Percentiles rank a stretch among this genome's conserved stretches.
Evolutionary conservation across 352 stramenopile genomes (phyloP).

Genomic region (Bremia lactucae): DNA sequence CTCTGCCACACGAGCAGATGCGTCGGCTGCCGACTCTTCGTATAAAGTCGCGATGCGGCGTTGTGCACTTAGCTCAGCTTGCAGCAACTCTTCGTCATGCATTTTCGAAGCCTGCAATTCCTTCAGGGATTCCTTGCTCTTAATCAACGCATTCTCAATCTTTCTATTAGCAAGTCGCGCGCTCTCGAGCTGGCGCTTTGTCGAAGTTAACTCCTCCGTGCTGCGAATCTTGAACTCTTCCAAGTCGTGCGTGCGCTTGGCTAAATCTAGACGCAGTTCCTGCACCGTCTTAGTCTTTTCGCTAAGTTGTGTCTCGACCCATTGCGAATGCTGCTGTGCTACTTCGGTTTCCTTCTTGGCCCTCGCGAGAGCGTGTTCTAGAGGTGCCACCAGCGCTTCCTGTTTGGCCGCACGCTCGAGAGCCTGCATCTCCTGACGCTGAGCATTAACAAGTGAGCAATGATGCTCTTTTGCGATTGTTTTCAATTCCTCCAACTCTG

Average conservation of each 20-base stretch:
- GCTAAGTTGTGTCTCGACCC: constrained; percentile 48
- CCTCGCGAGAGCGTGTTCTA: constrained; percentile 35
- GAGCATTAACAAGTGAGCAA: constrained; percentile 36
- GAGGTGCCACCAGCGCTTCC: constrained; percentile 47
- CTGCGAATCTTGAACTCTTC: constrained; percentile 45
- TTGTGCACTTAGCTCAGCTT: constrained; percentile 59
- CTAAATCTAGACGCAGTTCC: constrained; percentile 42
- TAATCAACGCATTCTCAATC: constrained; percentile 46
- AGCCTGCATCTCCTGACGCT: constrained; percentile 56
- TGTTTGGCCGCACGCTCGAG: constrained; percentile 44
- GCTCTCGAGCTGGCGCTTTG: constrained; percentile 47
- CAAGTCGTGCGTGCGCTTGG: constrained; percentile 40
- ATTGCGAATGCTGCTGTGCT: constrained; percentile 48
- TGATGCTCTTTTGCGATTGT: constrained; percentile 45
- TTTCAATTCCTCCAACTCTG: constrained; percentile 52
- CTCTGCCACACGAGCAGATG: constrained; percentile 39
- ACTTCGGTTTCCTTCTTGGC: constrained; percentile 44
- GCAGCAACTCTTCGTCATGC: constrained; percentile 48
- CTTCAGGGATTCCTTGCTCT: constrained; percentile 60
- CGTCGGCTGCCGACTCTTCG: constrained; percentile 49
- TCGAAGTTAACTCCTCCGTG: constrained; percentile 37
- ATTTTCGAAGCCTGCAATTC: constrained; percentile 49
- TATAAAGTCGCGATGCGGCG: constrained; percentile 62
- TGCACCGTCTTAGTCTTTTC: constrained; percentile 61
- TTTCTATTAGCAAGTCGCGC: constrained; percentile 52